phyloP scores from a whole-genome alignment of 345 rosid genomes.

The rapeseed (Brassica napus) region Da-Ae NC_063437.1:17435001-17435500 shows the following conservation, averaged over 20 bases:
- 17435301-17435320: slow-evolving; percentile 27
- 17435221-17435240: neutral
- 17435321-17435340: slow-evolving; percentile 44
- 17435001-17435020: slow-evolving; percentile 4
- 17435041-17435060: neutral
- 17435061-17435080: slow-evolving; percentile 22
- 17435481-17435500: neutral
- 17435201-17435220: neutral
- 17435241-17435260: slow-evolving; percentile 27
- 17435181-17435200: neutral
- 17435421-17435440: neutral
- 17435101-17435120: neutral
- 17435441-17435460: slow-evolving; percentile 2
- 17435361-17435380: slow-evolving; percentile 92
- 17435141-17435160: slow-evolving; percentile 34
- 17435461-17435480: slow-evolving; percentile 6
- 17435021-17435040: neutral
- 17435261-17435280: neutral
- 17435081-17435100: slow-evolving; percentile 13
- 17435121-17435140: slow-evolving; percentile 29
- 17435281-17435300: neutral
- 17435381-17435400: slow-evolving; percentile 59
- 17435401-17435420: slow-evolving; percentile 73
- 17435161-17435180: slow-evolving; percentile 25
- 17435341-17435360: slow-evolving; percentile 62